These are phyloP conservation scores for Selaginella tamariscina DNA, from an alignment of 75 land plant genomes.

Conservation along the genomic window DNA sequence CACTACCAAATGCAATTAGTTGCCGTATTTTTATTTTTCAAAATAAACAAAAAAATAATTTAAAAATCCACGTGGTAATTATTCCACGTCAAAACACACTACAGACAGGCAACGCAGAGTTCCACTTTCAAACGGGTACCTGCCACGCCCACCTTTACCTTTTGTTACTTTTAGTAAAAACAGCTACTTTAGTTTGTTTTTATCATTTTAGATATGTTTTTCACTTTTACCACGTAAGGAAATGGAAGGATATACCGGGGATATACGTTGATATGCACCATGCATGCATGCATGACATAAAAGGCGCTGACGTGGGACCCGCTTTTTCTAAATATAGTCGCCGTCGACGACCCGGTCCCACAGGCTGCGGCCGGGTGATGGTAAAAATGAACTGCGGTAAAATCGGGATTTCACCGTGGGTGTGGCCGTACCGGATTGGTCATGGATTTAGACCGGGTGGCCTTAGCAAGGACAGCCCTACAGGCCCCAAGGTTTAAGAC, in stretches of 20 bases:
- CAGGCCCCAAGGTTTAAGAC: neutral
- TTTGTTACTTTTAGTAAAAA: neutral
- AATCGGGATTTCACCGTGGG: neutral
- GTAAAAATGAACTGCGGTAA: too few species aligned
- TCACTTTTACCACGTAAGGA: neutral
- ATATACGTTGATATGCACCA: neutral
- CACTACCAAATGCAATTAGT: neutral
- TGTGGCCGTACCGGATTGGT: neutral
- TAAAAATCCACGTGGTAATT: neutral
- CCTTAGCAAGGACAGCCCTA: neutral
- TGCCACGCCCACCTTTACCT: too few species aligned
- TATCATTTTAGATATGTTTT: neutral
- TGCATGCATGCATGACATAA: neutral
- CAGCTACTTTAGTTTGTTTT: too few species aligned
- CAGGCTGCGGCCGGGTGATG: neutral
- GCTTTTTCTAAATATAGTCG: neutral
- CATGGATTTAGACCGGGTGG: neutral
- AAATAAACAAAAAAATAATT: neutral
- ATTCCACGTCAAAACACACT: too few species aligned
- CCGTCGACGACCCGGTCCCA: constrained; percentile 4
- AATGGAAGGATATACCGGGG: neutral
- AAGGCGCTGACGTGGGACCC: neutral
- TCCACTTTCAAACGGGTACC: too few species aligned
- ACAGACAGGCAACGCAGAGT: too few species aligned
- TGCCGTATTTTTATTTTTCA: neutral